Evolutionary conservation across 257 asterid species (phyloP).

Genomic region (Apocynum venetum): DNA sequence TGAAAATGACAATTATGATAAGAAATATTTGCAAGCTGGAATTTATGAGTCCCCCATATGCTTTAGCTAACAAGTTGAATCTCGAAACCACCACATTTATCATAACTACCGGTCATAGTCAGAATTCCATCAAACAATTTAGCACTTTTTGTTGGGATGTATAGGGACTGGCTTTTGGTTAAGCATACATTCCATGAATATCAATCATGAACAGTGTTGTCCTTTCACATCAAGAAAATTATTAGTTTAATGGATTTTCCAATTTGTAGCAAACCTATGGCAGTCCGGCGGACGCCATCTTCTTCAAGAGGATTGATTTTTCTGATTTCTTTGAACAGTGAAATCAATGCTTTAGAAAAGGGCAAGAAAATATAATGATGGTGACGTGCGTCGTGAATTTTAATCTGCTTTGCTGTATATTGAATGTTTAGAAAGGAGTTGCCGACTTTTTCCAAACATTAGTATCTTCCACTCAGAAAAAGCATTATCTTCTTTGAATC

Average conservation of each 20-base stretch:
- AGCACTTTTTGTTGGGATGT: not conserved
- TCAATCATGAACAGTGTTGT: not conserved
- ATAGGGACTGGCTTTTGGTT: not conserved
- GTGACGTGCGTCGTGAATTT: slow-evolving; percentile 25
- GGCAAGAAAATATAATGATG: slow-evolving; percentile 20
- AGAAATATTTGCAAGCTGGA: slow-evolving; percentile 16
- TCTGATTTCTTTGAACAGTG: slow-evolving; percentile 18
- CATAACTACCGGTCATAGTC: not conserved
- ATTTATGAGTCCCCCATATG: slow-evolving; percentile 4
- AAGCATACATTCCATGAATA: not conserved
- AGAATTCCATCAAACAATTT: slow-evolving; percentile 7
- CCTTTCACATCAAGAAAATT: slow-evolving; percentile 8
- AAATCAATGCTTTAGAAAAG: slow-evolving; percentile 12
- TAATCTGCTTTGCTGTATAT: slow-evolving; percentile 1
- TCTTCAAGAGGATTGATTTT: slow-evolving; percentile 10
- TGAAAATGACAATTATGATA: not conserved
- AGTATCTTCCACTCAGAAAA: not conserved
- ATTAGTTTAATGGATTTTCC: not conserved
- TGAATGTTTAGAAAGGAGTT: not conserved
- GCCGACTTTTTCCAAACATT: not conserved
- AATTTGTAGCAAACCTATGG: not conserved
- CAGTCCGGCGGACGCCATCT: slow-evolving; percentile 29
- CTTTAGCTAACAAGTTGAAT: not conserved
- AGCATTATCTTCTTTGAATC: not conserved
- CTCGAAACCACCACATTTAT: not conserved